A percentile compares a stretch with the other conserved stretches of the same genome.
Evolutionary conservation across 2,329 filamentous ascomycete species (phyloP).

Genomic region (Westerdykella sp.): DNA sequence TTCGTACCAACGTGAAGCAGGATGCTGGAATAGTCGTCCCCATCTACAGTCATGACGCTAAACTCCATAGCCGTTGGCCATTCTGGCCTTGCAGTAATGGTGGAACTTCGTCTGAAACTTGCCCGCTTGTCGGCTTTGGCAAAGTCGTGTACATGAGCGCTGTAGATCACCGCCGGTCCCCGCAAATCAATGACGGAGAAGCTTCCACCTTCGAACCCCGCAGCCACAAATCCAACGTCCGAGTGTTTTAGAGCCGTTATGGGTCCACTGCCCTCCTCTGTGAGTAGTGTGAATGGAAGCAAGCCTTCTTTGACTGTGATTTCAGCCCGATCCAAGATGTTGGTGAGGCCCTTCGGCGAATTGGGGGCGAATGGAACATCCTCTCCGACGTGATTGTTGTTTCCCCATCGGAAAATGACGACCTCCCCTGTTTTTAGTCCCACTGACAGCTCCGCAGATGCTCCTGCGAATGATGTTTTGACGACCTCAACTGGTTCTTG

Average conservation of each 20-base stretch:
- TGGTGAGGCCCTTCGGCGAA: slow-evolving; percentile 53
- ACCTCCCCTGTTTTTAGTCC: slow-evolving; percentile 80
- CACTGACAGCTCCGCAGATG: slow-evolving; percentile 76
- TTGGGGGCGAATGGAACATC: slow-evolving; percentile 52
- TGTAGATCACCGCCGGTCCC: slow-evolving; percentile 78
- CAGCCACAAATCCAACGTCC: slow-evolving; percentile 87
- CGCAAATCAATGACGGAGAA: slow-evolving; percentile 81
- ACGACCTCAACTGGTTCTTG: slow-evolving; percentile 70
- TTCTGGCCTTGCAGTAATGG: slow-evolving; percentile 50
- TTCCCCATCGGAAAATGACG: slow-evolving; percentile 80
- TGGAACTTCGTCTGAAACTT: slow-evolving; percentile 59
- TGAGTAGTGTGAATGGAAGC: slow-evolving; percentile 71
- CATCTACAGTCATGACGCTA: slow-evolving; percentile 80
- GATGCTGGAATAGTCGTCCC: slow-evolving; percentile 93
- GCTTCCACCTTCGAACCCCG: slow-evolving; percentile 76
- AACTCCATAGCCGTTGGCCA: slow-evolving; percentile 83
- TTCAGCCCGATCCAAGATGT: slow-evolving; percentile 69
- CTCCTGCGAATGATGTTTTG: slow-evolving; percentile 71
- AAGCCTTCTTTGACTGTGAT: slow-evolving; percentile 69
- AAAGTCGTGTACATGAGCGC: slow-evolving; percentile 65
- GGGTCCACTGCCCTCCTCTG: slow-evolving; percentile 74
- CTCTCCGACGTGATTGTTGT: slow-evolving; percentile 65
- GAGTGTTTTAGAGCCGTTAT: slow-evolving; percentile 76
- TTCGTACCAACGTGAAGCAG: slow-evolving; percentile 87
- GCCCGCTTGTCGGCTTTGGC: slow-evolving; percentile 68